phyloP scores from a whole-genome alignment of 2,329 filamentous ascomycete genomes.

The Huntiella omanensis region DNA sequence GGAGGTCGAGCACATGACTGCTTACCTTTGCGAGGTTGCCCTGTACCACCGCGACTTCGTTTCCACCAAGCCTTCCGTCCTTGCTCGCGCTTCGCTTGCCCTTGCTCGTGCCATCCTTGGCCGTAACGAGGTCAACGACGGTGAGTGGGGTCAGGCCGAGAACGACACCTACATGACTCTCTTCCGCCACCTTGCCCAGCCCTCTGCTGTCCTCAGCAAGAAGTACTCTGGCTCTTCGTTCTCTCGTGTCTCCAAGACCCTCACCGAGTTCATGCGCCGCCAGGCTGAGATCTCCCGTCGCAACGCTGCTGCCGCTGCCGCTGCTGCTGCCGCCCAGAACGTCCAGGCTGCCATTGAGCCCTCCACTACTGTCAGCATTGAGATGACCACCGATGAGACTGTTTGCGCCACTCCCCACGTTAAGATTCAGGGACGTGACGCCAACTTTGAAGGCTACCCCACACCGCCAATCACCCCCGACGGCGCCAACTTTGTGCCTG shows the following conservation, averaged over 20 bases:
- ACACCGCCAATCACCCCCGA: conserved; percentile 78
- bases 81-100: conserved; percentile 73
- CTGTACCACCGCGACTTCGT: conserved; percentile 96
- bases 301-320: conserved; percentile 17
- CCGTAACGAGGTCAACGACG: conserved; percentile 55
- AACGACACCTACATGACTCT: conserved; percentile 43
- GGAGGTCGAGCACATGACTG: conserved; percentile 85
- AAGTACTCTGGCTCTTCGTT: conserved; percentile 38
- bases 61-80: conserved; percentile 72
- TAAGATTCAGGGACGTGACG: conserved; percentile 36
- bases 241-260: conserved; percentile 34
- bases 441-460: conserved; percentile 54
- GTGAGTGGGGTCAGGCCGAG: conserved; percentile 59
- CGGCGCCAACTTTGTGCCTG: conserved; percentile 33
- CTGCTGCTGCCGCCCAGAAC: conserved; percentile 19
- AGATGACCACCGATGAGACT: conserved; percentile 26
- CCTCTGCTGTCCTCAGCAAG: conserved; percentile 36
- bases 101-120: conserved; percentile 73
- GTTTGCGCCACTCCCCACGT: conserved; percentile 63
- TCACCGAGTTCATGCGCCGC: conserved; percentile 39
- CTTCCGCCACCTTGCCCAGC: conserved; percentile 39
- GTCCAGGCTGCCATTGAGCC: conserved; percentile 41
- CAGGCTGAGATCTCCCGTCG: conserved; percentile 37
- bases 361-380: conserved; percentile 50
- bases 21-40: conserved; percentile 87